phyloP scores from a whole-genome alignment of 169 alveolate species.

The Plasmodium cynomolgi region DNA sequence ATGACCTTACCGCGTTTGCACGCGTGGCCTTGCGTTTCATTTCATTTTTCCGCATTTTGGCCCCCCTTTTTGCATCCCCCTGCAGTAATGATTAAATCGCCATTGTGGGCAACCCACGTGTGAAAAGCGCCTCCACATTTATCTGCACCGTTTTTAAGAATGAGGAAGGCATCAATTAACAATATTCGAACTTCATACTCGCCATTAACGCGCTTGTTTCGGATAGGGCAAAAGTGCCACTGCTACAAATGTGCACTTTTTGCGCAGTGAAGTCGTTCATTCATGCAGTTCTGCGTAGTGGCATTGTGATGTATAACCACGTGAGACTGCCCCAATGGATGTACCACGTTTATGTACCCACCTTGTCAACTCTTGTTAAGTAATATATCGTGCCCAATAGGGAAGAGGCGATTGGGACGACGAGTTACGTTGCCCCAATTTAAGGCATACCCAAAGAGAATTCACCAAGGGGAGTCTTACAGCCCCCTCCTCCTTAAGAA shows the following conservation, averaged over 20 bases:
- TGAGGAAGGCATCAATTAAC: neutral
- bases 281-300: neutral
- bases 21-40: neutral
- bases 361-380: neutral
- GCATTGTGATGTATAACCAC: neutral
- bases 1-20: neutral
- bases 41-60: neutral
- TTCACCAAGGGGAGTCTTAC: neutral
- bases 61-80: neutral
- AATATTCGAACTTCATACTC: neutral
- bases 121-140: neutral
- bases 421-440: neutral
- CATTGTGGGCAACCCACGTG: neutral
- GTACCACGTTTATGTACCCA: neutral
- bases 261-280: neutral
- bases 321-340: neutral
- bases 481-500: neutral
- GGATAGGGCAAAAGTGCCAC: neutral
- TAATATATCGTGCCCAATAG: neutral
- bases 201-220: neutral
- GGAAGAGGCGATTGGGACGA: neutral
- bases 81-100: neutral
- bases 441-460: neutral
- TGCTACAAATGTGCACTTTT: neutral
- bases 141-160: neutral